Evolutionary conservation across 2,329 filamentous ascomycete species (phyloP).

Genomic region (Xylaria sp.): DNA sequence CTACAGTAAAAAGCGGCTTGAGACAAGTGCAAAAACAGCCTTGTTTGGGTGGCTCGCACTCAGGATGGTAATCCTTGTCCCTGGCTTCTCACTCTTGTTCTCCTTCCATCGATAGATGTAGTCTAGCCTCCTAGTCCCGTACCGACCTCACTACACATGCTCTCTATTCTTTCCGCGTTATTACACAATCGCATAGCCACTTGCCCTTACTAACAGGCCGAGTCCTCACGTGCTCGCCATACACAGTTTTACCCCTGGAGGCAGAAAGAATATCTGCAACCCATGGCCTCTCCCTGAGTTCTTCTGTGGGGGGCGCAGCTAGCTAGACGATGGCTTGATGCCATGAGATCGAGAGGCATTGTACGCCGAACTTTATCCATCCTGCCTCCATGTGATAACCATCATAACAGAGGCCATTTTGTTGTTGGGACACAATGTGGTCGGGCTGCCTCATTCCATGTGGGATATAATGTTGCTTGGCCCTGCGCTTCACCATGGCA

Average conservation of each 20-base stretch:
- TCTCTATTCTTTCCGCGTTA: neutral
- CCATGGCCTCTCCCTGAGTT: neutral
- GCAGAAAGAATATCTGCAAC: slow-evolving; percentile 6
- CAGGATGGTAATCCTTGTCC: slow-evolving; percentile 10
- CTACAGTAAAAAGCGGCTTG: slow-evolving; percentile 6
- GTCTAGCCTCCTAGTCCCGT: neutral
- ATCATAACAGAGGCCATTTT: neutral
- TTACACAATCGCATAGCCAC: slow-evolving; percentile 15
- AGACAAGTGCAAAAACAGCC: slow-evolving; percentile 25
- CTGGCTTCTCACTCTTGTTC: neutral
- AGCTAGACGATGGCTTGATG: neutral
- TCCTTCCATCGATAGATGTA: neutral
- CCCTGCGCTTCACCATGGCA: slow-evolving; percentile 2
- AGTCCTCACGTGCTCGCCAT: neutral
- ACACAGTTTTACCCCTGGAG: slow-evolving; percentile 4
- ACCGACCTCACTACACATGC: neutral
- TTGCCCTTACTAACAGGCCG: neutral
- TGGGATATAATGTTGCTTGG: slow-evolving; percentile 7
- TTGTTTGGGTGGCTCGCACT: slow-evolving; percentile 9
- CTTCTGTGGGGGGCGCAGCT: slow-evolving; percentile 18
- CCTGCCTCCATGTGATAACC: slow-evolving; percentile 14
- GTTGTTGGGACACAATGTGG: slow-evolving; percentile 3
- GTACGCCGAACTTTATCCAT: neutral
- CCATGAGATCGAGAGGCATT: neutral
- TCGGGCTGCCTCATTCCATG: slow-evolving; percentile 18